A percentile compares a stretch with the other conserved stretches of the same genome.
Conservation (phyloP, 371 early-diverging fungal genomes). For the Mucor mucedo region DNA sequence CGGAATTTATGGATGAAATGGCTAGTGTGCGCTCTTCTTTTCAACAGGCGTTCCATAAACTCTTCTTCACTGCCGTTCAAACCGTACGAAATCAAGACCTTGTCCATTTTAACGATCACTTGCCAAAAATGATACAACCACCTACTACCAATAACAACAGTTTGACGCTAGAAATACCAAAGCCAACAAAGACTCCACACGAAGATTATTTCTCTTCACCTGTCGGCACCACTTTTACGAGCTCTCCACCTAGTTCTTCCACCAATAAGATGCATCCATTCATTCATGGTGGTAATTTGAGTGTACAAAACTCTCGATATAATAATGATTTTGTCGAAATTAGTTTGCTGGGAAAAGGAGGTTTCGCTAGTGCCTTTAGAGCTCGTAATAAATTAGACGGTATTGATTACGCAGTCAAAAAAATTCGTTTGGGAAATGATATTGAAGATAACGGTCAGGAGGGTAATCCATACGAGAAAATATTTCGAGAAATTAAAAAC, state of each 20-base stretch:
- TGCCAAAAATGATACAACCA: constrained; percentile 10
- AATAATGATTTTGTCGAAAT: constrained; percentile 85
- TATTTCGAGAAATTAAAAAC: constrained; percentile 90
- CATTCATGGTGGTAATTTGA: constrained; percentile 33
- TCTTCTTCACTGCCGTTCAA: constrained; percentile 79
- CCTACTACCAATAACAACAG: background rate
- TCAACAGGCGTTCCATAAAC: constrained; percentile 80
- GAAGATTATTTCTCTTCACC: background rate
- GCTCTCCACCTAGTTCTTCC: background rate
- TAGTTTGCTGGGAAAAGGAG: constrained; percentile 85
- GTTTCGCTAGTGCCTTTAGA: constrained; percentile 89
- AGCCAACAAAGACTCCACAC: background rate
- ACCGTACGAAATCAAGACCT: constrained; percentile 57
- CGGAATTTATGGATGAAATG: constrained; percentile 82
- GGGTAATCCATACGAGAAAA: constrained; percentile 69
- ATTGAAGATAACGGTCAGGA: constrained; percentile 38
- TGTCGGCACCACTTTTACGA: background rate
- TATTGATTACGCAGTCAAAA: constrained; percentile 90
- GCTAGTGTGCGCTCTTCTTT: constrained; percentile 78
- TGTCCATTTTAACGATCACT: constrained; percentile 23
- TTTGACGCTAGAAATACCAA: background rate
- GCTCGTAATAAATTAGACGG: constrained; percentile 82
- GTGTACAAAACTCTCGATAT: constrained; percentile 75
- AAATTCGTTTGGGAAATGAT: constrained; percentile 62
- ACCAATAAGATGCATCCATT: background rate